Base-by-base conservation (phyloP, 192 early-diverging fungal species). In the Radiomyces spectabilis region DNA sequence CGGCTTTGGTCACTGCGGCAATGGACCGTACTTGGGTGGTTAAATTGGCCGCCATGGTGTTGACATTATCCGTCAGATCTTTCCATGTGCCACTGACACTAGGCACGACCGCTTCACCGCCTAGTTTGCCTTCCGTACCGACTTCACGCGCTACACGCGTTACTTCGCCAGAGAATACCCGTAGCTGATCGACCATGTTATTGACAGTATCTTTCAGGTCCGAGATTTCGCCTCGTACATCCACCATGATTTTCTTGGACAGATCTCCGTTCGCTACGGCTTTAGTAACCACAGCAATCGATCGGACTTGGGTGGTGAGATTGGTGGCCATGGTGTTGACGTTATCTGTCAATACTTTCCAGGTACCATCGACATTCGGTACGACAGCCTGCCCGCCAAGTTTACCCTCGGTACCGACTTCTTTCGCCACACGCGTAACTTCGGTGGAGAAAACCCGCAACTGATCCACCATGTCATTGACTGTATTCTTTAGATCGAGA, bases 311-410 rank as follows among this genome's bases (percentile, higher is more conserved):
- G 0, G 77, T 60, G 1, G 85, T 87, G 35, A 87, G 30, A 49
- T 87, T 87, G 27, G 73, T 53, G 0, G 85, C 85, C 85, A 87
- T 84, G 9, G 55, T 63, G 63, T 87, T 87, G 50, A 87, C 85
- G 32, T 83, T 87, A 24, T 82, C 76, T 0, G 85, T 87, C 0
- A 87, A 72, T 18, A 75, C 68, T 29, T 72, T 80, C 85, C 85
- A 87, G 3, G 75, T 75, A 0, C 85, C 85, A 30, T 72, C 75
- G 4, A 87, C 85, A 40, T 69, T 75, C 5, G 71, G 66, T 0
- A 84, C 81, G 1, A 67, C 39, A 0, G 84, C 84, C 46, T 83
- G 74, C 2, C 81, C 84, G 21, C 84, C 84, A 5, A 86, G 73
- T 24, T 72, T 73, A 5, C 84, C 84, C 4, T 86, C 82, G 4